Evolutionary conservation across 2,329 filamentous ascomycete genomes (phyloP).

Genomic region (Plenodomus biglobosus): DNA sequence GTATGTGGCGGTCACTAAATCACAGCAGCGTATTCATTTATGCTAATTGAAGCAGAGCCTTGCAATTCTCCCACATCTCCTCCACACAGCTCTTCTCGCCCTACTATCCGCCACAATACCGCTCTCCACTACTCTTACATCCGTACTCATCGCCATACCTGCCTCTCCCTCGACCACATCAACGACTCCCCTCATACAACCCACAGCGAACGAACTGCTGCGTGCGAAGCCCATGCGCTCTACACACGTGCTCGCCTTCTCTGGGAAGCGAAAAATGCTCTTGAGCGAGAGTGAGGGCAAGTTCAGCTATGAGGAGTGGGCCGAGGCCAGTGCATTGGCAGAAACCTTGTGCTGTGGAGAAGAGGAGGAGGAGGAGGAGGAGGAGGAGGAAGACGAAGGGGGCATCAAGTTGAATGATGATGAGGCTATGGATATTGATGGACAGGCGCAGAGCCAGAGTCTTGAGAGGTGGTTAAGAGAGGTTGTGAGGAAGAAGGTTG

Average conservation of each 20-base stretch:
- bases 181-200: conserved; percentile 53
- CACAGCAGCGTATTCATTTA: conserved; percentile 6
- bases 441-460: conserved; percentile 28
- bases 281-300: conserved; percentile 78
- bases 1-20: conserved; percentile 50
- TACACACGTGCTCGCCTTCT: conserved; percentile 81
- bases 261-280: conserved; percentile 65
- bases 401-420: conserved; percentile 34
- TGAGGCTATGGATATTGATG: conserved; percentile 46
- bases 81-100: conserved; percentile 81
- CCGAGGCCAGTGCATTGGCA: conserved; percentile 66
- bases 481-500: conserved; percentile 46
- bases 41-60: conserved; percentile 61
- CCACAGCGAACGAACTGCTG: conserved; percentile 63
- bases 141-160: conserved; percentile 77
- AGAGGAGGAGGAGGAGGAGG: conserved; percentile 45
- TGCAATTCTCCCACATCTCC: conserved; percentile 74
- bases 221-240: conserved; percentile 74
- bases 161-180: conserved; percentile 64
- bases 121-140: conserved; percentile 74
- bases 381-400: conserved; percentile 42
- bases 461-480: conserved; percentile 45
- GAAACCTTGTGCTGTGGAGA: conserved; percentile 64
- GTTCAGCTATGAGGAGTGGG: conserved; percentile 77
- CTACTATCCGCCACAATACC: conserved; percentile 82